These are phyloP conservation scores for Coniochaeta sp. DNA, from an alignment of 2,329 filamentous ascomycete species.

Conservation along the genomic window DNA sequence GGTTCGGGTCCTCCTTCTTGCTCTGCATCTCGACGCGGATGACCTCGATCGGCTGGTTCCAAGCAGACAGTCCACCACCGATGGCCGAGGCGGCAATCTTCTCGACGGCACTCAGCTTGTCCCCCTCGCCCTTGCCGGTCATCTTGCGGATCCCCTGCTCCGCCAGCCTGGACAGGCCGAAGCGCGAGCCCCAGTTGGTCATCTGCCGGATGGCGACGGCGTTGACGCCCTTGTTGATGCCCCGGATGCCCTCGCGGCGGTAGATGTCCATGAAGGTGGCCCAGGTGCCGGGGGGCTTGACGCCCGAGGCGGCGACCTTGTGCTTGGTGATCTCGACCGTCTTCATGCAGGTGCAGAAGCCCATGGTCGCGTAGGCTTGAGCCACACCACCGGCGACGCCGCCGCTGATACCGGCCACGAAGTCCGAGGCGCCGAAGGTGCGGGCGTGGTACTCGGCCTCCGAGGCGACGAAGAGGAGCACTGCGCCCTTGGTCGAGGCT, in stretches of 20 bases:
- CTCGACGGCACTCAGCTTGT: conserved; percentile 73
- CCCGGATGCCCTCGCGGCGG: conserved; percentile 82
- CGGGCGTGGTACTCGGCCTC: conserved; percentile 96
- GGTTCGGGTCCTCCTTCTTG: conserved; percentile 95
- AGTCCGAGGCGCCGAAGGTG: conserved; percentile 73
- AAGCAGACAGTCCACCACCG: conserved; percentile 90
- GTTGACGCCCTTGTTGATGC: conserved; percentile 98
- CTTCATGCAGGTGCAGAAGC: conserved; percentile 99
- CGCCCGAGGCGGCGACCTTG: conserved; percentile 79
- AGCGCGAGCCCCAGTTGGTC: conserved; percentile 98
- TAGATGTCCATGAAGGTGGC: conserved; percentile 97
- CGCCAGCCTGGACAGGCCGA: conserved; percentile 85
- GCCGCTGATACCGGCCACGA: conserved; percentile 79
- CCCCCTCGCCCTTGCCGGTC: conserved; percentile 70
- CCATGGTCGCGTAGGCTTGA: conserved; percentile 99
- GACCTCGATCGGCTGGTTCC: conserved; percentile 99
- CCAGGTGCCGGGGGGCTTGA: conserved; percentile 84
- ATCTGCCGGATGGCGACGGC: conserved; percentile 98
- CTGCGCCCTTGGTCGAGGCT: conserved; percentile 97
- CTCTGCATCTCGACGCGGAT: conserved; percentile 99
- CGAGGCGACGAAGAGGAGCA: conserved; percentile 97
- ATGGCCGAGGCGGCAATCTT: conserved; percentile 83
- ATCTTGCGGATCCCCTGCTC: conserved; percentile 77
- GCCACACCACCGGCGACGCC: conserved; percentile 93
- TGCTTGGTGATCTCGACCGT: conserved; percentile 99